A percentile compares a stretch with the other conserved stretches of the same genome.
Evolutionary conservation across 768 basidiomycete genomes (phyloP).

Genomic region (Dioszegia crocea): DNA sequence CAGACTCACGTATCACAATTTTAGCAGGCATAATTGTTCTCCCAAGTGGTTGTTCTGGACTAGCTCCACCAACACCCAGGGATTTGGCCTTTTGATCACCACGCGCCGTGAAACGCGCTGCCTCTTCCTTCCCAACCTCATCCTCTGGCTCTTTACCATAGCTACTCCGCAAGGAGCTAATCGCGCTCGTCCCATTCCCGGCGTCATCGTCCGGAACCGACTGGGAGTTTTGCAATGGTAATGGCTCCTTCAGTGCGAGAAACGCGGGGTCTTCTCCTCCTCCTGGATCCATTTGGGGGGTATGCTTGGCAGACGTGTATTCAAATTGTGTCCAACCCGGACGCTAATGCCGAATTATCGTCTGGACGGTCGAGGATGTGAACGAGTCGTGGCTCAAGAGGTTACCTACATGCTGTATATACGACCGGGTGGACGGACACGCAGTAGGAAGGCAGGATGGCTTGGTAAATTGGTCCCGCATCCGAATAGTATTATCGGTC

Average conservation of each 20-base stretch:
- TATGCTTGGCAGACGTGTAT: neutral
- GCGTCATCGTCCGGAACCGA: neutral
- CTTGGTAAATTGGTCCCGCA: no score
- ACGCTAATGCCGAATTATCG: no score
- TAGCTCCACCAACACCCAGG: neutral
- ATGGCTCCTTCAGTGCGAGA: neutral
- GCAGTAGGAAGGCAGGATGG: no score
- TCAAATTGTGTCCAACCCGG: neutral
- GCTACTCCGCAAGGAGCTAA: neutral
- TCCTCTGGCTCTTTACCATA: neutral
- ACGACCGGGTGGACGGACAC: no score
- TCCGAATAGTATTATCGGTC: no score
- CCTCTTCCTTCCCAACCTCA: neutral
- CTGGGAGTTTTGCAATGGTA: neutral
- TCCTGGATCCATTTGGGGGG: neutral
- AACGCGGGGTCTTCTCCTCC: neutral
- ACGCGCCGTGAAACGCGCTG: neutral
- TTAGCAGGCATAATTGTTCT: neutral
- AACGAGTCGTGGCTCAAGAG: no score
- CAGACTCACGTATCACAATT: conserved; percentile 7
- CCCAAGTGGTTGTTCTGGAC: neutral
- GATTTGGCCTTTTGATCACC: neutral
- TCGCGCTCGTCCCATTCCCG: neutral
- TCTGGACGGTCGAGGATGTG: no score
- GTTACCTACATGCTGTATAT: no score